Percentiles rank a stretch among this genome's conserved stretches.
phyloP scores from a whole-genome alignment of 768 basidiomycete genomes.

The Lentinula guzmanii region DNA sequence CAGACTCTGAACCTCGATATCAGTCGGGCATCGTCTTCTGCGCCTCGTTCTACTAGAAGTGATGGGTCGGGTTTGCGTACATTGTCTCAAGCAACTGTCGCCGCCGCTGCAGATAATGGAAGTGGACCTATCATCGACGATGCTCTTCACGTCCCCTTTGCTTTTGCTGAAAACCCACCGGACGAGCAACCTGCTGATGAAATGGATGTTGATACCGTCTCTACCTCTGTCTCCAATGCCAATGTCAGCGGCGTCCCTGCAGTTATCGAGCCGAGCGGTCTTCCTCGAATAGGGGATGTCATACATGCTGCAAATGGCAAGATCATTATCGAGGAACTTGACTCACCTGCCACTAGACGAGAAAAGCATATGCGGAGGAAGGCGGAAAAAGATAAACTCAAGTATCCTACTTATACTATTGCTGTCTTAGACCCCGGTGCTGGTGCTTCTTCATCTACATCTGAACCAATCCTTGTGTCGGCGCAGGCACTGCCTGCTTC shows the following conservation, averaged over 20 bases:
- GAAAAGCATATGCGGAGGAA: conserved; percentile 48
- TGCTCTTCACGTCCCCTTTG: not conserved
- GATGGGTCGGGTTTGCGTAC: not conserved
- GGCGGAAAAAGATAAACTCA: conserved; percentile 29
- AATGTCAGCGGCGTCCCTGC: not conserved
- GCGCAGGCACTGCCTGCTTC: not conserved
- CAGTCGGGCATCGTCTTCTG: not conserved
- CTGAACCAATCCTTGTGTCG: not conserved
- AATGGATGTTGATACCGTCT: not conserved
- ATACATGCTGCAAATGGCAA: conserved; percentile 28
- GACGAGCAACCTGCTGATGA: not conserved
- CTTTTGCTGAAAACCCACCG: not conserved
- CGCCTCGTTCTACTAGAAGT: not conserved
- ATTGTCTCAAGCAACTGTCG: not conserved
- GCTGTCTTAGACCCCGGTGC: not conserved
- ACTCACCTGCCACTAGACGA: conserved; percentile 62
- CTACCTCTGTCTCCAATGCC: not conserved
- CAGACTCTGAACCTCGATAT: conserved; percentile 21
- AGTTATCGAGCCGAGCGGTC: not conserved
- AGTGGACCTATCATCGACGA: not conserved
- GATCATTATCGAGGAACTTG: conserved; percentile 65
- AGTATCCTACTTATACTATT: conserved; percentile 5
- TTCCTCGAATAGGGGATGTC: conserved; percentile 3
- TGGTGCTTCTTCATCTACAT: not conserved
- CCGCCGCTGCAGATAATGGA: not conserved